Conservation (phyloP, 2,329 filamentous ascomycete genomes). For the Peltaster fructicola region DNA sequence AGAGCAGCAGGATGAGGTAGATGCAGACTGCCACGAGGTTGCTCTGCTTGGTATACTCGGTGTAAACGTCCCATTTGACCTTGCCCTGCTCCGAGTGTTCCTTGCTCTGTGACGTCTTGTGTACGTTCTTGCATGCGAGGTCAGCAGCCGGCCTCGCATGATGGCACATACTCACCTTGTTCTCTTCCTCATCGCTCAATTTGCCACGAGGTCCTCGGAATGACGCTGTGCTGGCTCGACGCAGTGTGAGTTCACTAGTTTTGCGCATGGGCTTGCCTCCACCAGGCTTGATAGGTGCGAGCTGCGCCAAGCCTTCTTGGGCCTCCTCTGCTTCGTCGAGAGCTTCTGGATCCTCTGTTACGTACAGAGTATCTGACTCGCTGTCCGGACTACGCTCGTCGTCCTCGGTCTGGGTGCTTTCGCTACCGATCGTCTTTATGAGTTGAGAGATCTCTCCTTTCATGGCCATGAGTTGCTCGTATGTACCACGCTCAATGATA, state of each 20-base stretch:
- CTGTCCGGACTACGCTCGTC: slow-evolving; percentile 17
- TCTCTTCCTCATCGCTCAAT: slow-evolving; percentile 63
- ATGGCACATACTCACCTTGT: slow-evolving; percentile 7
- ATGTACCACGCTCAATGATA: slow-evolving; percentile 76
- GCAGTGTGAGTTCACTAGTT: slow-evolving; percentile 58
- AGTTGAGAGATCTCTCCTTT: slow-evolving; percentile 78
- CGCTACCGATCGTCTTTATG: slow-evolving; percentile 53
- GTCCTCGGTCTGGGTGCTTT: slow-evolving; percentile 18
- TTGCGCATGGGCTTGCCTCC: slow-evolving; percentile 39
- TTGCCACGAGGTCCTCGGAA: slow-evolving; percentile 77
- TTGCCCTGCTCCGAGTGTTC: slow-evolving; percentile 89
- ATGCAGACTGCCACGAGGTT: slow-evolving; percentile 69
- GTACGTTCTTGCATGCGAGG: slow-evolving; percentile 5
- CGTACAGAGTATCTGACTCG: slow-evolving; percentile 45
- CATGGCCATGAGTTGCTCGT: slow-evolving; percentile 79
- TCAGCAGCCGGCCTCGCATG: neutral
- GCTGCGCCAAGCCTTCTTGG: slow-evolving; percentile 56
- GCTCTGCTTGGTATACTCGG: slow-evolving; percentile 86
- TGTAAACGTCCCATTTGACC: slow-evolving; percentile 92
- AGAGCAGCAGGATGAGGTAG: slow-evolving; percentile 60
- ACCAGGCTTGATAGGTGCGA: slow-evolving; percentile 51
- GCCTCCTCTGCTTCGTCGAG: slow-evolving; percentile 39
- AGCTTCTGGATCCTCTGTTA: slow-evolving; percentile 29
- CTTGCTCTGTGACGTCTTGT: slow-evolving; percentile 71
- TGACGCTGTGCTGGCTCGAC: slow-evolving; percentile 79